phyloP scores from a whole-genome alignment of 1,284 basidiomycete species.

The Wolfiporia cocos region DNA sequence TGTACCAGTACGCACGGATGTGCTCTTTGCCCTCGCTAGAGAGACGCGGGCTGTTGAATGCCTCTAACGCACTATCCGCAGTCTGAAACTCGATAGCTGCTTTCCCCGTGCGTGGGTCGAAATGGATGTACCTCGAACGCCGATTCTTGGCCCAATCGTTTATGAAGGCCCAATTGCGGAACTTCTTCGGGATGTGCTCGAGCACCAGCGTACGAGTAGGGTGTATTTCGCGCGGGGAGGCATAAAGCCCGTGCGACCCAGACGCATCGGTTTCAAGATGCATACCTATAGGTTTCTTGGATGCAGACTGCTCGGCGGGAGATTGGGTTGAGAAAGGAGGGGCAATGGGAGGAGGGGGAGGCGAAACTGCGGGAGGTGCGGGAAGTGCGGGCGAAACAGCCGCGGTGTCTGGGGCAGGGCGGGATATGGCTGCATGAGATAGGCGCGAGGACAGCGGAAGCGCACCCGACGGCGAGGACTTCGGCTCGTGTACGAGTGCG shows the following conservation, averaged over 20 bases:
- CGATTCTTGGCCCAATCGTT: too few relatives aligned
- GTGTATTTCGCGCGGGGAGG: constrained; percentile 21
- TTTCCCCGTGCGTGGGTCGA: constrained; percentile 35
- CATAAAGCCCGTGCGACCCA: constrained; percentile 13
- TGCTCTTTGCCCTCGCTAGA: constrained; percentile 37
- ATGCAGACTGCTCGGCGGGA: not conserved
- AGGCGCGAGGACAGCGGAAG: too few relatives aligned
- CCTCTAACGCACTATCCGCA: constrained; percentile 37
- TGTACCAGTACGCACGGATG: constrained; percentile 54
- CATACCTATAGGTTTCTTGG: constrained; percentile 22
- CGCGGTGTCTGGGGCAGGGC: too few relatives aligned
- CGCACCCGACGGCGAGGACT: too few relatives aligned
- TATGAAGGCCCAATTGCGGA: constrained; percentile 32
- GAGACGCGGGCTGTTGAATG: constrained; percentile 43
- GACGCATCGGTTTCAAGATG: constrained; percentile 12
- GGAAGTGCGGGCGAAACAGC: too few relatives aligned
- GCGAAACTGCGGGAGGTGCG: too few relatives aligned
- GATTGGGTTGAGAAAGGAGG: not conserved
- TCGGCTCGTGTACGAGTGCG: too few relatives aligned
- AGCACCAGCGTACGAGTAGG: constrained; percentile 50
- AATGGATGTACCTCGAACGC: too few relatives aligned
- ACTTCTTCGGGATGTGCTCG: constrained; percentile 49
- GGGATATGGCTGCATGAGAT: not conserved
- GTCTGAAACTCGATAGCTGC: constrained; percentile 49
- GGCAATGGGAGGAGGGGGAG: constrained; percentile 1